Percentiles rank a stretch among this genome's conserved stretches.
Conservation (phyloP, 495 filamentous ascomycete genomes). For the Xylaria castorea region DNA sequence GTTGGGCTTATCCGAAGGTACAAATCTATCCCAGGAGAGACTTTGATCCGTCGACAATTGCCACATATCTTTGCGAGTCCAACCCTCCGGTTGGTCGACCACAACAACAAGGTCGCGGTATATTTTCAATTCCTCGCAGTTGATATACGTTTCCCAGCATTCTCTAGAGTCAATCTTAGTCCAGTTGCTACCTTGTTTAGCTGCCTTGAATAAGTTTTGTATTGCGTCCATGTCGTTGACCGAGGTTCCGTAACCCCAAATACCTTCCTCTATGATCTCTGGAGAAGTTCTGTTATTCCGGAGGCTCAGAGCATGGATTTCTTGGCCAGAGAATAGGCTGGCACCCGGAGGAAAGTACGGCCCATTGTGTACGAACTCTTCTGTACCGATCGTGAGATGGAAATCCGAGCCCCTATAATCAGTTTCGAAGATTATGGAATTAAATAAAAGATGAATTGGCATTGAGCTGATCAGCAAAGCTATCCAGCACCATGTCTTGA, state of each 20-base stretch:
- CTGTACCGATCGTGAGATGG: slow-evolving; percentile 41
- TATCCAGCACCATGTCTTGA: slow-evolving; percentile 37
- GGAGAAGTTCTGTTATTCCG: background rate
- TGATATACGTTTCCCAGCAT: slow-evolving; percentile 6
- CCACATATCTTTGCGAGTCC: slow-evolving; percentile 35
- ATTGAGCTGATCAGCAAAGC: slow-evolving; percentile 36
- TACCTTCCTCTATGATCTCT: background rate
- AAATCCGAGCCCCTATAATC: slow-evolving; percentile 46
- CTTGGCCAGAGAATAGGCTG: background rate
- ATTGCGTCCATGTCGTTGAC: background rate
- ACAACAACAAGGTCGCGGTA: slow-evolving; percentile 30
- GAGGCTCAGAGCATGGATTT: background rate
- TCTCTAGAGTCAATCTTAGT: slow-evolving; percentile 16
- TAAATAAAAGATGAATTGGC: slow-evolving; percentile 42
- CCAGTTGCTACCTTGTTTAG: background rate
- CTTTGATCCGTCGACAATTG: slow-evolving; percentile 31
- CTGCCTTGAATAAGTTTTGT: background rate
- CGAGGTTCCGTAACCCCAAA: background rate
- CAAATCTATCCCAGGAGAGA: slow-evolving; percentile 24
- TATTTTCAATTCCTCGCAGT: slow-evolving; percentile 20
- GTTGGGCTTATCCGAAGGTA: slow-evolving; percentile 30
- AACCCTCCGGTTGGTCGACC: slow-evolving; percentile 29
- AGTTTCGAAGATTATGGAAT: slow-evolving; percentile 32
- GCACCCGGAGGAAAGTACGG: slow-evolving; percentile 30
- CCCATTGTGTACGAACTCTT: slow-evolving; percentile 42